These are phyloP conservation scores for Blepharisma stoltei DNA, from an alignment of 73 alveolate species.

Conservation along the genomic window DNA sequence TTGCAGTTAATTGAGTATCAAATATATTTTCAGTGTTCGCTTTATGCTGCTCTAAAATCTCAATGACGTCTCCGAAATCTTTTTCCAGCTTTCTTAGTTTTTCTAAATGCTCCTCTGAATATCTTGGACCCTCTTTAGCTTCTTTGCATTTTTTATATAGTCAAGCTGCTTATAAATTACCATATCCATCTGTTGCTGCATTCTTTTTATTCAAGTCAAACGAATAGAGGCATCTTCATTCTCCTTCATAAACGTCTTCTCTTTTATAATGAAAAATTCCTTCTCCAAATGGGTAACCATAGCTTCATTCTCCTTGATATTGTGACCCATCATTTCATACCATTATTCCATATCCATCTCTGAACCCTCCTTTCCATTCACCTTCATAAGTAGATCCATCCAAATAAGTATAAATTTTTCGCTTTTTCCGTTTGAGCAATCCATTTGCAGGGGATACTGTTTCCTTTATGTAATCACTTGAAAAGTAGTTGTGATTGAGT, in stretches of 20 bases:
- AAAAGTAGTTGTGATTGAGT: conserved; percentile 1
- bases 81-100: background rate
- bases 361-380: conserved; percentile 68
- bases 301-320: conserved; percentile 57
- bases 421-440: too few relatives aligned
- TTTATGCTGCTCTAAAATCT: background rate
- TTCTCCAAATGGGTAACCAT: conserved; percentile 52
- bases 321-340: conserved; percentile 41
- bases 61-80: background rate
- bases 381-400: conserved; percentile 62
- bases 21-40: background rate
- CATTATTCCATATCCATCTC: conserved; percentile 60
- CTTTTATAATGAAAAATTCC: conserved; percentile 31
- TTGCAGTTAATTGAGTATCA: conserved; percentile 30
- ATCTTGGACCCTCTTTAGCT: background rate
- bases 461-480: background rate
- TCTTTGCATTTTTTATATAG: background rate
- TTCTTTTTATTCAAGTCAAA: too few relatives aligned
- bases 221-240: too few relatives aligned
- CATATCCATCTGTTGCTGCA: background rate
- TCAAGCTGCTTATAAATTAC: conserved; percentile 14
- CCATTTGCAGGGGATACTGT: background rate
- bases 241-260: background rate
- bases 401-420: background rate
- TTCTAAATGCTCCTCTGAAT: background rate